phyloP scores from a whole-genome alignment of 2,329 filamentous ascomycete genomes.

The Sordariomycetes sp. region DNA sequence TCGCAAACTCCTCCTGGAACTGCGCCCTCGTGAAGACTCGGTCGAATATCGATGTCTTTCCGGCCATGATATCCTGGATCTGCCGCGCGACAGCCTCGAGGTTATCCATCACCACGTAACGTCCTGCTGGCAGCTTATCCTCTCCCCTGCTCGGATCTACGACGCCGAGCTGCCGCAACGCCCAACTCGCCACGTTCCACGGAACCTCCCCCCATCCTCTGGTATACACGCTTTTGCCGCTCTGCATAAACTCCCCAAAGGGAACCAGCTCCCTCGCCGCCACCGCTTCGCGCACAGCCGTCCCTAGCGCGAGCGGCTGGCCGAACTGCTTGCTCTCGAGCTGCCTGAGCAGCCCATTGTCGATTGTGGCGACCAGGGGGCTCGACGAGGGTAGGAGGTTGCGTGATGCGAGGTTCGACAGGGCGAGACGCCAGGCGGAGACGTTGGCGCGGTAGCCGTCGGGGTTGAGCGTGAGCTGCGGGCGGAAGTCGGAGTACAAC shows the following conservation, averaged over 20 bases:
- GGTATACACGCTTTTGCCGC: constrained; percentile 63
- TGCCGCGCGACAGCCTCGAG: constrained; percentile 49
- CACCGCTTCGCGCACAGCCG: constrained; percentile 69
- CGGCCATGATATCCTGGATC: constrained; percentile 35
- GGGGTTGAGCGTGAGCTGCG: constrained; percentile 67
- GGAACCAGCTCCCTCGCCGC: constrained; percentile 61
- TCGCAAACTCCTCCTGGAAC: constrained; percentile 51
- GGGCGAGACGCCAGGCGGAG: constrained; percentile 66
- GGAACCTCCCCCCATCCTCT: constrained; percentile 60
- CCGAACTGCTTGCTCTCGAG: constrained; percentile 74
- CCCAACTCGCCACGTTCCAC: constrained; percentile 67
- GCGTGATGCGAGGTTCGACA: constrained; percentile 58
- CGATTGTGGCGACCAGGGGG: constrained; percentile 42
- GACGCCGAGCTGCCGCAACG: constrained; percentile 60
- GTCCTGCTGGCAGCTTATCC: constrained; percentile 49
- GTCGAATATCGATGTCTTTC: constrained; percentile 46
- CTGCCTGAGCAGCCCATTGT: constrained; percentile 57
- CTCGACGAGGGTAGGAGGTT: constrained; percentile 42
- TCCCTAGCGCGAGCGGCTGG: constrained; percentile 68
- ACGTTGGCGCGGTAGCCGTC: constrained; percentile 79
- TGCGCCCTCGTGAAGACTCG: constrained; percentile 58
- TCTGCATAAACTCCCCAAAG: constrained; percentile 55
- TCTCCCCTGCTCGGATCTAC: constrained; percentile 34
- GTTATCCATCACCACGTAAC: constrained; percentile 58
- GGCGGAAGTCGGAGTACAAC: constrained; percentile 78